These are phyloP conservation scores for Auriscalpium orientale DNA, from an alignment of 768 basidiomycete genomes.

Conservation along the genomic window DNA sequence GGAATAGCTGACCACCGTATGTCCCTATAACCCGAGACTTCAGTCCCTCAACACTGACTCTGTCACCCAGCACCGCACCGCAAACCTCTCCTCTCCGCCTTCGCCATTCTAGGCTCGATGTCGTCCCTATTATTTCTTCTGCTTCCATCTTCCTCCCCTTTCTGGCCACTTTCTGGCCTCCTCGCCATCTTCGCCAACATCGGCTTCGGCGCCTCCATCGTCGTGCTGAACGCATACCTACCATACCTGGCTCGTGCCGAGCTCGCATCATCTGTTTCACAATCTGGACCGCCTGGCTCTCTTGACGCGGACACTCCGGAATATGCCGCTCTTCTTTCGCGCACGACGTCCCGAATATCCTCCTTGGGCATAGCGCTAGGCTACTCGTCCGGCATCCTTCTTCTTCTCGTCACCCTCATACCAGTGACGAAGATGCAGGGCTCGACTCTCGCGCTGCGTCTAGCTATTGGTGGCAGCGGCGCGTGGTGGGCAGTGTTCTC, in stretches of 20 bases:
- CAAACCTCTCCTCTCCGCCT: conserved; percentile 68
- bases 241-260: conserved; percentile 63
- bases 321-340: conserved; percentile 56
- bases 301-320: conserved; percentile 6
- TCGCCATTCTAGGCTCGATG: conserved; percentile 65
- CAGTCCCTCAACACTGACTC: background rate
- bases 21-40: conserved; percentile 21
- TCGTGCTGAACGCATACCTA: conserved; percentile 88
- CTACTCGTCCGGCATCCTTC: conserved; percentile 73
- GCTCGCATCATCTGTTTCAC: conserved; percentile 41
- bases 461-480: conserved; percentile 81
- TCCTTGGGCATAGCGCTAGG: conserved; percentile 82
- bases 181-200: conserved; percentile 78
- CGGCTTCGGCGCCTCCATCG: conserved; percentile 77
- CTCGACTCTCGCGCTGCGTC: conserved; percentile 68
- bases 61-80: conserved; percentile 50
- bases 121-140: conserved; percentile 65
- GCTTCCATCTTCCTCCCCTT: conserved; percentile 58
- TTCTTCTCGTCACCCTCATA: conserved; percentile 66
- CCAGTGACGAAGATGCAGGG: conserved; percentile 71
- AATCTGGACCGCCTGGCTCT: conserved; percentile 17
- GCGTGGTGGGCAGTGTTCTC: conserved; percentile 85
- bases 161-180: conserved; percentile 64
- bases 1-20: conserved; percentile 84
- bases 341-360: conserved; percentile 77